Base-by-base conservation (phyloP, 331 rosid genomes). In the Dryas integrifolia region DNA sequence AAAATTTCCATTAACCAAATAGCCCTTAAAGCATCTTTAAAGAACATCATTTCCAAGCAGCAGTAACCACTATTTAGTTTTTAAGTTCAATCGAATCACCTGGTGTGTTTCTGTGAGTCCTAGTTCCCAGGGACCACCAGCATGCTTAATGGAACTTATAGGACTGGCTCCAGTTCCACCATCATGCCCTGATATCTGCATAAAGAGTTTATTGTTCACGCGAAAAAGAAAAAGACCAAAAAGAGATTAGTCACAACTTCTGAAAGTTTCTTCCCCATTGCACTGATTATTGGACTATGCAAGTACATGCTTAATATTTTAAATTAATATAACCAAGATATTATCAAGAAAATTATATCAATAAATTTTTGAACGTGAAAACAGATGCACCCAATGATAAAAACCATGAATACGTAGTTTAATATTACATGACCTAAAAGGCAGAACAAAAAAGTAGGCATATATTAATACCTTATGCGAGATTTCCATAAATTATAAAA, bases 81-180 rank as follows among this genome's bases (percentile, higher is more conserved):
- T n/a, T 44, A 57, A 11, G 13, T 68, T 45, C 50, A 61, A 68
- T 82, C 78, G 75, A 77, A 74, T 69, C 77, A 94, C 98, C 98
- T 94, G 97, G 81, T 94, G 96, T 71, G 96, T 82, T 85, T 94
- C 98, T 67, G 98, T 88, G 48, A 94, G 86, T 69, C 98, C 98
- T 70, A 94, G 92, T 83, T 94, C 98, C 98, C 98, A 94, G 77
- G 98, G 98, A 79, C 98, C 98, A 71, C 98, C 98, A 65, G 98
- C 98, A 85, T 94, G 98, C 85, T 94, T 94, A 76, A 94, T 94
- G 79, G 98, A 94, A 87, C 98, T 94, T 69, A 94, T 86, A 73
- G 98, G 98, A 87, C 98, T 94, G 46, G 98, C 98, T 74, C 98
- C 98, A 49, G 98, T 94, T 82, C 98, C 98, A 81, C 98, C 98